phyloP scores from a whole-genome alignment of 306 rosid genomes.

The Sesbania bispinosa region DNA sequence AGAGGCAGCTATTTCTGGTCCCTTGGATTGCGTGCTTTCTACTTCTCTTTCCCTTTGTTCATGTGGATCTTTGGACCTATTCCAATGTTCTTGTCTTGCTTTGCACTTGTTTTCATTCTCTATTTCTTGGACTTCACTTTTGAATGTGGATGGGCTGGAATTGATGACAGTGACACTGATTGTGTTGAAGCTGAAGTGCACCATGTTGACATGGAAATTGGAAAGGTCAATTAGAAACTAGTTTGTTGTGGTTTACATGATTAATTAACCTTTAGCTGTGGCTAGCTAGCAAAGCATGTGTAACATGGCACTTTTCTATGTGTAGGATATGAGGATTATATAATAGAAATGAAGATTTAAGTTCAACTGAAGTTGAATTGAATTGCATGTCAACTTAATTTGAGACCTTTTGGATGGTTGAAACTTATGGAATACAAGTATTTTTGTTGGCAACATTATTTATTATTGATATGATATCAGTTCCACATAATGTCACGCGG shows the following conservation, averaged over 20 bases:
- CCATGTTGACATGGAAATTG: slow-evolving; percentile 41
- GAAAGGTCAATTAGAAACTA: neutral
- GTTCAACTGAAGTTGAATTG: slow-evolving; percentile 52
- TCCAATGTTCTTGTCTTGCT: slow-evolving; percentile 58
- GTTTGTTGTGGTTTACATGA: neutral
- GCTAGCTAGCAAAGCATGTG: neutral
- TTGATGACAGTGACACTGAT: neutral
- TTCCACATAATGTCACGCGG: too few relatives aligned
- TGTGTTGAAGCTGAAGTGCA: neutral
- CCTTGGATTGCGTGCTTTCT: slow-evolving; percentile 77
- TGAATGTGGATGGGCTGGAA: slow-evolving; percentile 45
- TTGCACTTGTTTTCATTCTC: slow-evolving; percentile 51
- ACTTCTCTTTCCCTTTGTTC: slow-evolving; percentile 81
- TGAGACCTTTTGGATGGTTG: neutral
- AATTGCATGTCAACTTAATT: slow-evolving; percentile 6
- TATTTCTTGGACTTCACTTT: slow-evolving; percentile 64
- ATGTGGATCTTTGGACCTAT: slow-evolving; percentile 91
- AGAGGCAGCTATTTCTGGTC: slow-evolving; percentile 88
- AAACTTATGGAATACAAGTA: neutral
- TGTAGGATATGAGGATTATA: neutral
- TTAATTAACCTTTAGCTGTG: neutral
- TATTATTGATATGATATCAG: neutral
- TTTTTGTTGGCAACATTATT: neutral
- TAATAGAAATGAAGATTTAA: neutral
- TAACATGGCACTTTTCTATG: neutral